Conservation (phyloP, 768 basidiomycete species). For the Dioszegia aurantiaca region DNA sequence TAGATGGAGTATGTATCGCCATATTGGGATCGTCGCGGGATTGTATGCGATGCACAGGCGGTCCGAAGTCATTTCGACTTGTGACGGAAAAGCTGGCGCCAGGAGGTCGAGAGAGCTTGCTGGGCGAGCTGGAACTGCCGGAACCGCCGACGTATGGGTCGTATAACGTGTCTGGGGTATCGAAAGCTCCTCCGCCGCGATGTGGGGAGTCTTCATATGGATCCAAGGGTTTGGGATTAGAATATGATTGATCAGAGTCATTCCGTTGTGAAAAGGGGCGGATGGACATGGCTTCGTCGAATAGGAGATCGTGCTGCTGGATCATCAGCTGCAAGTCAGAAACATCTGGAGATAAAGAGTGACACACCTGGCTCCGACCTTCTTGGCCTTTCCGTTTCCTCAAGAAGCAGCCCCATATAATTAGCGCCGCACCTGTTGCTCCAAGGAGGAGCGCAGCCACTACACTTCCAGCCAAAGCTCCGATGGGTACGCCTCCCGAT, state of each 20-base stretch:
- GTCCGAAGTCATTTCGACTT: conserved; percentile 6
- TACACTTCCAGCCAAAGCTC: conserved; percentile 24
- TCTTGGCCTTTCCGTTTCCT: background rate
- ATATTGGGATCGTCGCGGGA: no score
- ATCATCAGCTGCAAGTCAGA: no score
- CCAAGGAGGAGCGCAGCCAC: conserved; percentile 28
- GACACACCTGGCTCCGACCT: background rate
- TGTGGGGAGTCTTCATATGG: conserved; percentile 20
- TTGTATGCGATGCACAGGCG: background rate
- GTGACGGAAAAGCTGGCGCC: background rate
- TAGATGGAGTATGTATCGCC: background rate
- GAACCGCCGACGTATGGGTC: background rate
- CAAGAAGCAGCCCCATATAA: conserved; percentile 15
- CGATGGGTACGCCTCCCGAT: conserved; percentile 6
- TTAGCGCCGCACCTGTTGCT: conserved; percentile 15
- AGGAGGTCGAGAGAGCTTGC: background rate
- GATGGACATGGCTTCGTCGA: background rate
- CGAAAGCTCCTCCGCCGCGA: conserved; percentile 3
- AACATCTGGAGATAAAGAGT: background rate
- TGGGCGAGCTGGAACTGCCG: background rate
- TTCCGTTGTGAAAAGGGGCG: background rate
- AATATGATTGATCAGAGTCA: conserved; percentile 7
- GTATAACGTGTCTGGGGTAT: conserved; percentile 11
- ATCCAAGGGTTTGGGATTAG: conserved; percentile 10
- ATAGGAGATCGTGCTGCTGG: background rate